Conservation (phyloP, 148 eudicot species). For the Oxyria digyna region DNA sequence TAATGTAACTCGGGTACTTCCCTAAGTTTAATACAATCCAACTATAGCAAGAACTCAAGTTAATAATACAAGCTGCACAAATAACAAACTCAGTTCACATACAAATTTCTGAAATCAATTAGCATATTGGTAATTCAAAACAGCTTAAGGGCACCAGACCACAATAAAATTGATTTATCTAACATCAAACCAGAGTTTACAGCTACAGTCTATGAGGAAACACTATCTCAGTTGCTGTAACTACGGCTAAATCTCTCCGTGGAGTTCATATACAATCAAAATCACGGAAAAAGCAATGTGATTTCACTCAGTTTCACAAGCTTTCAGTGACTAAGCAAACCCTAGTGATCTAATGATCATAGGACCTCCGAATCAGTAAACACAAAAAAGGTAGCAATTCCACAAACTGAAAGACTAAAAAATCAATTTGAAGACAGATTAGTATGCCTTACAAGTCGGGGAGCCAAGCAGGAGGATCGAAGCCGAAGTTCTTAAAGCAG, state of each 20-base stretch:
- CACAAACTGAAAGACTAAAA: not conserved
- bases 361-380: not conserved
- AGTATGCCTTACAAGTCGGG: conserved; percentile 48
- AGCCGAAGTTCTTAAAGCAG: conserved; percentile 51
- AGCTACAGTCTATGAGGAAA: no score
- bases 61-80: not conserved
- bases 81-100: not conserved
- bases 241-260: not conserved
- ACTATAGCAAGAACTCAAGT: not conserved
- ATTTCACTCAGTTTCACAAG: not conserved
- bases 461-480: conserved; percentile 90
- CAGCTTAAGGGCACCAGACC: not conserved
- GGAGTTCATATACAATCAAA: not conserved
- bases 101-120: not conserved
- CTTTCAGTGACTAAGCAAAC: not conserved
- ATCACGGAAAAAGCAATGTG: not conserved
- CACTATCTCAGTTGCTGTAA: not conserved
- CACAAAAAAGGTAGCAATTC: not conserved
- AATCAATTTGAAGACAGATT: not conserved
- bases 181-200: not conserved
- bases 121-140: not conserved
- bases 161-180: not conserved
- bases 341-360: not conserved
- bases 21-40: not conserved
- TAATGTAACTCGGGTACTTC: not conserved